Base-by-base conservation (phyloP, 495 filamentous ascomycete species). In the Hypoxylon rickii region DNA sequence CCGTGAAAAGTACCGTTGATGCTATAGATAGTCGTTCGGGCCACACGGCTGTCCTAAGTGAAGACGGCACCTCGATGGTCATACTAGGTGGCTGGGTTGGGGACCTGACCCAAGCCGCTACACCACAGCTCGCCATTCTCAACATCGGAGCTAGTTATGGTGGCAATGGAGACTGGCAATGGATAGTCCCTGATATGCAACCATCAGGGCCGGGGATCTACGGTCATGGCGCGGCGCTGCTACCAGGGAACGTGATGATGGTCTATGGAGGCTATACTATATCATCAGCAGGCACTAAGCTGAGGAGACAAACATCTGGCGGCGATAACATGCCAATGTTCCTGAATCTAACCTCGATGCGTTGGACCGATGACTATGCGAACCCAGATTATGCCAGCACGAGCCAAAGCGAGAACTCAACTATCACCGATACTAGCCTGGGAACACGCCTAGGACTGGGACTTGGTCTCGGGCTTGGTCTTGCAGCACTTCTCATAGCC, bases 51-150 rank as follows among this genome's bases (percentile, higher is more conserved):
- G 81, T 95, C 4, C 72, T 96, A 5, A 89, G 84, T 2, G 77
- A 83, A 32, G 91, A 96, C 69, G 90, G 92, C 2, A 83, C 70
- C 22, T 82, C 78, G 41, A 71, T 96, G 8, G 74, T 95, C 38
- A 74, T 97, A 3, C 81, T 89, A 61, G 93, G 93, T 11, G 93
- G 93, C 7, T 97, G 93, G 93, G 89, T 96, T 10, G 92, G 92
- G 11, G 85, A 95, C 70, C 75, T 83, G 0, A 79, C 71, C 15
- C 83, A 84, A 22, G 79, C 91, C 12, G 93, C 93, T 1, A 71
- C 83, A 26, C 93, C 93, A 11, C 90, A 93, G 63, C 74, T 97
- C 10, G 89, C 83, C 1, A 72, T 96, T 15, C 72, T 96, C 13
- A 74, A 88, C 24, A 69, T 96, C 18, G 87, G 88, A 7, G 77